Evolutionary conservation across 345 rosid species (phyloP), one percentile per base, ranked within the genome.

Genomic region (Pugionium dolabratum): DNA sequence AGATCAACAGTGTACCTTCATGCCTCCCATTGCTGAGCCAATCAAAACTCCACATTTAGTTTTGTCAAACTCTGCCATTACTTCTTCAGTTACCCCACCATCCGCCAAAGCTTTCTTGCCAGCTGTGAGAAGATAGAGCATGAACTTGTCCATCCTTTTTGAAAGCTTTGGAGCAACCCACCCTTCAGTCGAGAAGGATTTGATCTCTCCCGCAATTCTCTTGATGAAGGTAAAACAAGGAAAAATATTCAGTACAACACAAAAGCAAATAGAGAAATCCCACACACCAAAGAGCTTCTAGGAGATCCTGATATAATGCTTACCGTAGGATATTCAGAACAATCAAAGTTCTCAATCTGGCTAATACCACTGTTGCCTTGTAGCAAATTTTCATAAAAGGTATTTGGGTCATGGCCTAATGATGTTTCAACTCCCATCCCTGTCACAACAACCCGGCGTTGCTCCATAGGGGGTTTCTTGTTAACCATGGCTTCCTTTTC

Each of bases 151-250:
- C 97, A 93, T 87, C 79, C 98, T 80, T 81, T 83, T 86, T 3
- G 97, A 82, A 49, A 89, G 80, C 64, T 93, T 93, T 33, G 97
- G 97, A 42, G 90, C 86, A 52, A 93, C 71, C 91, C 85, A 86
- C 69, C 97, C 98, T 66, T 93, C 97, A 43, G 88, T 80, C 30
- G 97, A 85, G 64, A 86, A 82, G 31, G 83, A 78, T 77, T 90
- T 90, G 49, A 93, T 88, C 79, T 92, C 98, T 67, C 93, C 98
- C 3, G 96, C 98, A 75, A 92, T 92, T 80, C 86, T 85, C 98
- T 92, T 73, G 11, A 18, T 49, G 67, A 36, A 36, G 11, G 64
- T 26, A 59, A 43, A 43, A 31, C 29, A 67, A 41, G 18, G 1
- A 39, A 25, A 54, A 10, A 42, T 52, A 59, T 47, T 59, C 30